These are phyloP conservation scores for Cyberlindnera nakhonratchasimensis DNA, from an alignment of 805 yeast genomes.

Conservation along the genomic window DNA sequence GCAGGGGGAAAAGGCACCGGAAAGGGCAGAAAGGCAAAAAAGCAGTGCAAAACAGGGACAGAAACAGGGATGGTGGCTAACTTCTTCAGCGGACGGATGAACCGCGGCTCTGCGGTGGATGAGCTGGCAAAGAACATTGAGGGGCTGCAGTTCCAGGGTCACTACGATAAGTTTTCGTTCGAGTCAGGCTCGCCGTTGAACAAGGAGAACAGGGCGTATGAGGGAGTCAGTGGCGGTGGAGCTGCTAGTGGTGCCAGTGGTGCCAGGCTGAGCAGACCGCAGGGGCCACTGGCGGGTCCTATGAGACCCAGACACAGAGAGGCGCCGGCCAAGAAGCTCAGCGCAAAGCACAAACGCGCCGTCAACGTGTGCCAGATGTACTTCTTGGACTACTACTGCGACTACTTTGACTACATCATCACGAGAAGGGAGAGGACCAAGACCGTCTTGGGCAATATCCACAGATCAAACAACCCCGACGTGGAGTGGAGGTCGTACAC, in stretches of 20 bases:
- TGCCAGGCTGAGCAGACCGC: constrained; percentile 24
- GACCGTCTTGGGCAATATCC: constrained; percentile 59
- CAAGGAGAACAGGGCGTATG: constrained; percentile 38
- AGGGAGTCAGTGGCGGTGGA: constrained; percentile 25
- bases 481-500: constrained; percentile 72
- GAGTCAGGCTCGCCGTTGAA: constrained; percentile 38
- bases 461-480: constrained; percentile 33
- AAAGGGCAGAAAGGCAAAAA: background rate
- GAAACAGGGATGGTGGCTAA: constrained; percentile 27
- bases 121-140: constrained; percentile 28
- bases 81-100: constrained; percentile 24
- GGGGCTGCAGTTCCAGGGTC: constrained; percentile 24
- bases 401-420: constrained; percentile 88
- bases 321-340: constrained; percentile 10
- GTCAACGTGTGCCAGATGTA: constrained; percentile 92
- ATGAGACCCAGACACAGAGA: constrained; percentile 15
- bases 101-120: constrained; percentile 22
- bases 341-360: constrained; percentile 68
- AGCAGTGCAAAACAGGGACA: background rate
- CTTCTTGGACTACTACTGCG: constrained; percentile 93
- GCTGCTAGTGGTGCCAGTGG: constrained; percentile 26
- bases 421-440: constrained; percentile 78
- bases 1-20: too few relatives aligned
- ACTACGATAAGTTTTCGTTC: constrained; percentile 25
- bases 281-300: constrained; percentile 9